phyloP scores from a whole-genome alignment of 768 basidiomycete species.

The Coprinopsis marcescibilis region DNA sequence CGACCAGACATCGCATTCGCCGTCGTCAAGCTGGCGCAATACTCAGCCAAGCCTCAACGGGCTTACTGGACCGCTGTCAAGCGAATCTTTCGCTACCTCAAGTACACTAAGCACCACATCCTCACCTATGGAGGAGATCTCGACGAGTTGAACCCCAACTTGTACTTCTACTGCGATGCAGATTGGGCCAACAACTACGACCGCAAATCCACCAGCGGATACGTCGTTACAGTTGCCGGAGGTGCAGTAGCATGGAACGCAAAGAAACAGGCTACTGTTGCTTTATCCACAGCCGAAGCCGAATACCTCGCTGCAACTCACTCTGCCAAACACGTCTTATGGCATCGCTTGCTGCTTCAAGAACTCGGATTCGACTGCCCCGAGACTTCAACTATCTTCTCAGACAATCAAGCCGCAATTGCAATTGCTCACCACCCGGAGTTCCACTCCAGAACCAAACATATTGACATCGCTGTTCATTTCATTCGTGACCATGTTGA shows the following conservation, averaged over 20 bases:
- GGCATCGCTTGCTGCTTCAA: too few relatives aligned
- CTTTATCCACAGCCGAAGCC: conserved; percentile 15
- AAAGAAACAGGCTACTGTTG: conserved; percentile 20
- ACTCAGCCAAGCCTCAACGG: conserved; percentile 11
- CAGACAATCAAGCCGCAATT: too few relatives aligned
- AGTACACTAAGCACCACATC: conserved; percentile 1
- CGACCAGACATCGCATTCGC: conserved; percentile 25
- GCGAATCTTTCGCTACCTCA: conserved; percentile 12
- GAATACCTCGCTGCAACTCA: too few relatives aligned
- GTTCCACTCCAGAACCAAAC: too few relatives aligned
- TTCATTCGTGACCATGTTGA: too few relatives aligned
- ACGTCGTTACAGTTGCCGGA: conserved; percentile 19
- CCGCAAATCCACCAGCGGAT: conserved; percentile 22
- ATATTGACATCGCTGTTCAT: too few relatives aligned
- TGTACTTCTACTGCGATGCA: conserved; percentile 12
- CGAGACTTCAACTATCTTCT: too few relatives aligned
- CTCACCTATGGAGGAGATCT: not conserved
- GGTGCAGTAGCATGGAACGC: conserved; percentile 24
- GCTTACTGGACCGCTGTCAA: conserved; percentile 15
- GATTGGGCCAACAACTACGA: conserved; percentile 16
- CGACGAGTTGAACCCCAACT: not conserved
- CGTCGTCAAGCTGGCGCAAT: conserved; percentile 29
- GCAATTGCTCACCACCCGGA: too few relatives aligned
- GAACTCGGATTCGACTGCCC: too few relatives aligned
- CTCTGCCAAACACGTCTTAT: too few relatives aligned